Evolutionary conservation across 495 filamentous ascomycete species (phyloP).

Genomic region (Echria macrotheca): DNA sequence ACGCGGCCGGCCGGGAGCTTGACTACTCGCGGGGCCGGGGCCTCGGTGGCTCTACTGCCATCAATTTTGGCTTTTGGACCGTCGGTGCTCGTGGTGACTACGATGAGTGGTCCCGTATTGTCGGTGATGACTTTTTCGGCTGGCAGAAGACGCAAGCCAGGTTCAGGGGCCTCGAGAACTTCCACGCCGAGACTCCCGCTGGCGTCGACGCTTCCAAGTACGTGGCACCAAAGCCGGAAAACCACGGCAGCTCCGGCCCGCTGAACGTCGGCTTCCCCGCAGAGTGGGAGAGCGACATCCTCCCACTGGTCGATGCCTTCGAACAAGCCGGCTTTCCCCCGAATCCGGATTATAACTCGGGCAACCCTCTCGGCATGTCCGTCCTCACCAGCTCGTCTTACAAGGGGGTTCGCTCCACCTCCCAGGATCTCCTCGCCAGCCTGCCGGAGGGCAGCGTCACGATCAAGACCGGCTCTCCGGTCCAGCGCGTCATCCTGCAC

Average conservation of each 20-base stretch:
- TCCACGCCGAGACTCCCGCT: constrained; percentile 37
- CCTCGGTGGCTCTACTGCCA: constrained; percentile 55
- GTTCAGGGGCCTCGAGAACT: constrained; percentile 50
- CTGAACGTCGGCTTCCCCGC: constrained; percentile 43
- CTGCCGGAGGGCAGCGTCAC: constrained; percentile 48
- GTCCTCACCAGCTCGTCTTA: constrained; percentile 43
- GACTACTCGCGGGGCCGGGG: constrained; percentile 55
- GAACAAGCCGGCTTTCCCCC: constrained; percentile 41
- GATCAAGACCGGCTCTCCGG: constrained; percentile 42
- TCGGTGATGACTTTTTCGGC: constrained; percentile 39
- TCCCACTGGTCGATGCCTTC: constrained; percentile 32
- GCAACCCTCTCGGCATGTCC: constrained; percentile 55
- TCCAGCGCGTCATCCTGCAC: constrained; percentile 47
- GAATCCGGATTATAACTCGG: constrained; percentile 56
- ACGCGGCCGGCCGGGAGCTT: constrained; percentile 45
- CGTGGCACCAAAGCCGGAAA: constrained; percentile 23
- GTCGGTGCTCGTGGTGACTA: constrained; percentile 57
- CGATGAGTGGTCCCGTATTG: constrained; percentile 44
- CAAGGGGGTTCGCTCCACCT: constrained; percentile 47
- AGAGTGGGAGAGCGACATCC: constrained; percentile 47
- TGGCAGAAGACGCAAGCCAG: constrained; percentile 46
- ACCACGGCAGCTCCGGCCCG: constrained; percentile 48
- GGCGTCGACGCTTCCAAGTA: constrained; percentile 31
- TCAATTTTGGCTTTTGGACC: constrained; percentile 59
- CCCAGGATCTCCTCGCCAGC: constrained; percentile 42